These are phyloP conservation scores for Periconia sp. DNA, from an alignment of 2,329 filamentous ascomycete species.

Conservation along the genomic window DNA sequence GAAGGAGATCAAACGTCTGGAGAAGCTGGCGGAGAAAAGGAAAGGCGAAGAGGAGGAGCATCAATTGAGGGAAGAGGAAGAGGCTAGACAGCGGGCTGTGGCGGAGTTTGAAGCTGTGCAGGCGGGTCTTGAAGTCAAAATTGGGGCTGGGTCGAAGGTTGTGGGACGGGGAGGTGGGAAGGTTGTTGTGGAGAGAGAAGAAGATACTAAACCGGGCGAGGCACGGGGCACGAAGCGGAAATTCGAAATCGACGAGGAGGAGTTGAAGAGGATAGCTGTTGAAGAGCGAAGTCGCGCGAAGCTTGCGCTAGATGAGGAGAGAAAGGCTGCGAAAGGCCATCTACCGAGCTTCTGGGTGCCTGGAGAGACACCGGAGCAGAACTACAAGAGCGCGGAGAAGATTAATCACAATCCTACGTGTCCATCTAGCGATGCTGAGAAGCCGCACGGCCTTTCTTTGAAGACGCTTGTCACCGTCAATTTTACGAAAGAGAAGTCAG, in stretches of 20 bases:
- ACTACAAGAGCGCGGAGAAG: constrained; percentile 52
- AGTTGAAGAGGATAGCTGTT: constrained; percentile 71
- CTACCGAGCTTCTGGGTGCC: constrained; percentile 94
- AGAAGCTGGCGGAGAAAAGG: constrained; percentile 68
- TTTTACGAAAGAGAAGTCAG: constrained; percentile 74
- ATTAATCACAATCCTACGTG: constrained; percentile 75
- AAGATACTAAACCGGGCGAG: constrained; percentile 34
- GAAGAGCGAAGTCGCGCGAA: constrained; percentile 74
- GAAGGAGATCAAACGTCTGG: constrained; percentile 85
- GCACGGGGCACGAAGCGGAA: constrained; percentile 70
- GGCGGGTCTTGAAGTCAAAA: constrained; percentile 61
- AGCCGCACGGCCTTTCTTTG: constrained; percentile 76
- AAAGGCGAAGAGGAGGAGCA: constrained; percentile 68
- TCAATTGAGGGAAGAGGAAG: constrained; percentile 66
- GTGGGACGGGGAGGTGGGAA: constrained; percentile 52
- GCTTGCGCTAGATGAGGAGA: constrained; percentile 74
- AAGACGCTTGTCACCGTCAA: constrained; percentile 77
- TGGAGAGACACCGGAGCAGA: constrained; percentile 71
- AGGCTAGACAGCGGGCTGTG: constrained; percentile 73
- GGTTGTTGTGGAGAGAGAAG: constrained; percentile 49
- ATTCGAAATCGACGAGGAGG: constrained; percentile 78
- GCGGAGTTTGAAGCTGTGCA: constrained; percentile 85
- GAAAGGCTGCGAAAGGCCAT: constrained; percentile 66
- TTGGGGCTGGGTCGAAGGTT: constrained; percentile 42
- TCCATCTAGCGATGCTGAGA: constrained; percentile 71